Evolutionary conservation across 495 filamentous ascomycete genomes (phyloP).

Genomic region (Penicillium manginii): DNA sequence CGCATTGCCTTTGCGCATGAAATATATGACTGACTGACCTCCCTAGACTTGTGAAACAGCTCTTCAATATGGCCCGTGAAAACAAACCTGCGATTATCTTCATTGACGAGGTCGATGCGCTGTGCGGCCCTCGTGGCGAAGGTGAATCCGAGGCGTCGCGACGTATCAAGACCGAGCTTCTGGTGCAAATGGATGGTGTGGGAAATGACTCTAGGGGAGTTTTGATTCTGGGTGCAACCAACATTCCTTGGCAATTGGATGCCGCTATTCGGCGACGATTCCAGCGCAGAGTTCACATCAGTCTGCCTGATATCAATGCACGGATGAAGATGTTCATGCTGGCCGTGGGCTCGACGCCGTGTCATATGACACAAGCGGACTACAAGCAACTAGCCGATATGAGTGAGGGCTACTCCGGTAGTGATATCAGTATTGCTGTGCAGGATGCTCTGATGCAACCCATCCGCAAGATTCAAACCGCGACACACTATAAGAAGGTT

Average conservation of each 20-base stretch:
- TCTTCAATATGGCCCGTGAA: conserved; percentile 97
- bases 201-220: conserved; percentile 93
- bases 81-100: conserved; percentile 99
- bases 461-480: conserved; percentile 94
- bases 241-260: conserved; percentile 99
- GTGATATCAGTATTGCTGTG: conserved; percentile 94
- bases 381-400: conserved; percentile 76
- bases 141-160: conserved; percentile 96
- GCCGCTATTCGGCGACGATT: conserved; percentile 97
- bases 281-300: conserved; percentile 94
- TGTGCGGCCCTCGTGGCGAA: conserved; percentile 95
- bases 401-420: conserved; percentile 92
- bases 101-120: conserved; percentile 97
- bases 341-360: conserved; percentile 86
- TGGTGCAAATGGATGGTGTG: conserved; percentile 99
- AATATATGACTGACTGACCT: conserved; percentile 19
- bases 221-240: conserved; percentile 93
- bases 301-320: conserved; percentile 82
- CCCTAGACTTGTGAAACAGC: conserved; percentile 86
- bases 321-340: conserved; percentile 98
- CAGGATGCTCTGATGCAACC: conserved; percentile 99
- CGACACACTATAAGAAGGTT: conserved; percentile 98
- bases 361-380: conserved; percentile 77
- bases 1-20: not conserved
- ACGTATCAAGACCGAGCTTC: conserved; percentile 96